Conservation (phyloP, 2,329 filamentous ascomycete species). For the Ceratocystis albifundus region DNA sequence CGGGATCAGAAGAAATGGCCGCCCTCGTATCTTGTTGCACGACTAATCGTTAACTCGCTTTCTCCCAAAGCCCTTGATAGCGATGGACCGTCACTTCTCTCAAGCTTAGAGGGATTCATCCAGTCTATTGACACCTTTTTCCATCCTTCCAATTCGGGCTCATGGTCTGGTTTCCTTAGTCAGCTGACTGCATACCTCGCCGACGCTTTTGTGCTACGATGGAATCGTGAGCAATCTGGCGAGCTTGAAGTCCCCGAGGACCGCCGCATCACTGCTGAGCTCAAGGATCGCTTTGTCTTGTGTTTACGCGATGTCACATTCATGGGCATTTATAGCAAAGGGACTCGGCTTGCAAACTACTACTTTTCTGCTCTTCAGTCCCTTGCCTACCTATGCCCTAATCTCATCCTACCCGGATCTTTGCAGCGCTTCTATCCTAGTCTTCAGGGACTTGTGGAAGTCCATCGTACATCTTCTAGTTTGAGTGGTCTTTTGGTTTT, state of each 20-base stretch:
- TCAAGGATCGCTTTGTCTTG: slow-evolving; percentile 82
- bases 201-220: slow-evolving; percentile 93
- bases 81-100: slow-evolving; percentile 65
- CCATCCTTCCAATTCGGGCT: slow-evolving; percentile 89
- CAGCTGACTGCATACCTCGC: slow-evolving; percentile 87
- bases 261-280: slow-evolving; percentile 62
- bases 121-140: slow-evolving; percentile 97
- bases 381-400: slow-evolving; percentile 79
- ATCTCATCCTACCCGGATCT: slow-evolving; percentile 82
- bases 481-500: slow-evolving; percentile 85
- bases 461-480: slow-evolving; percentile 90
- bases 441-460: slow-evolving; percentile 90
- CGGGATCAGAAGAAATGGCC: slow-evolving; percentile 91
- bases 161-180: slow-evolving; percentile 79
- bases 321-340: slow-evolving; percentile 97
- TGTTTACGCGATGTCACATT: slow-evolving; percentile 87
- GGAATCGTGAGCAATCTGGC: slow-evolving; percentile 88
- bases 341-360: slow-evolving; percentile 79
- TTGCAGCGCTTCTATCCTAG: slow-evolving; percentile 94
- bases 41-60: slow-evolving; percentile 86
- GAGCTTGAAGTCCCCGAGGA: slow-evolving; percentile 79
- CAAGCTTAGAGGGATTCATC: slow-evolving; percentile 78
- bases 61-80: slow-evolving; percentile 66
- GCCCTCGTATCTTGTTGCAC: slow-evolving; percentile 77
- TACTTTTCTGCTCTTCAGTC: slow-evolving; percentile 84